These are phyloP conservation scores for Botrytis pseudocinerea DNA, from an alignment of 2,329 filamentous ascomycete genomes.

Conservation along the genomic window DNA sequence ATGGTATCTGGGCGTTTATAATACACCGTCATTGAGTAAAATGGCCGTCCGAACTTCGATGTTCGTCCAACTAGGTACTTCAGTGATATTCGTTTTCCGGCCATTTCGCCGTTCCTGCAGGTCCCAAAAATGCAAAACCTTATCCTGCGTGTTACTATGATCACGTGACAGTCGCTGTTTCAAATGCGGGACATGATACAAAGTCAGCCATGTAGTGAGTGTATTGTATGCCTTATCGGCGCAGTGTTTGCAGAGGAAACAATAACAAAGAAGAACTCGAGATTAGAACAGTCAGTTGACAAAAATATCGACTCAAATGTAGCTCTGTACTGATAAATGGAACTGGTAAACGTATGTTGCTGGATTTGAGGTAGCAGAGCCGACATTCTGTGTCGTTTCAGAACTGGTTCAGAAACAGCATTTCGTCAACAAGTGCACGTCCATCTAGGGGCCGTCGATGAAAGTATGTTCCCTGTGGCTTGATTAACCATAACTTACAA, in stretches of 20 bases:
- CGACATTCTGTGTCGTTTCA: background rate
- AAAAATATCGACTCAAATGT: too few relatives aligned
- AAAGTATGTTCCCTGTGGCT: background rate
- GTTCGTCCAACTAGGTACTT: background rate
- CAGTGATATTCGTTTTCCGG: background rate
- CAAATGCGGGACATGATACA: background rate
- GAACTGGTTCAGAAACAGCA: background rate
- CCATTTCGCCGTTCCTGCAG: background rate
- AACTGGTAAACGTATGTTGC: background rate
- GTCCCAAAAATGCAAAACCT: background rate
- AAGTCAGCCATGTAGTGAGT: background rate
- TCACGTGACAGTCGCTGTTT: background rate
- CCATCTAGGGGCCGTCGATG: background rate
- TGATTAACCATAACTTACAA: background rate
- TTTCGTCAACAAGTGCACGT: background rate
- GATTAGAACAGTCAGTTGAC: too few relatives aligned
- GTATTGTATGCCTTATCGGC: background rate
- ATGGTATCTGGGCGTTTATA: background rate
- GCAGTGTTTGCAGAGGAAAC: background rate
- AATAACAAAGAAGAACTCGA: background rate
- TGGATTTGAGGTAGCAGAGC: background rate
- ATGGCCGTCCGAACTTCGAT: background rate
- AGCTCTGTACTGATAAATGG: background rate
- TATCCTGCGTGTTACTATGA: background rate
- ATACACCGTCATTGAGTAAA: background rate